Percentiles rank a stretch among this genome's conserved stretches.
Conservation (phyloP, 1,139 yeast genomes). For the Scheffersomyces segobiensis region DNA sequence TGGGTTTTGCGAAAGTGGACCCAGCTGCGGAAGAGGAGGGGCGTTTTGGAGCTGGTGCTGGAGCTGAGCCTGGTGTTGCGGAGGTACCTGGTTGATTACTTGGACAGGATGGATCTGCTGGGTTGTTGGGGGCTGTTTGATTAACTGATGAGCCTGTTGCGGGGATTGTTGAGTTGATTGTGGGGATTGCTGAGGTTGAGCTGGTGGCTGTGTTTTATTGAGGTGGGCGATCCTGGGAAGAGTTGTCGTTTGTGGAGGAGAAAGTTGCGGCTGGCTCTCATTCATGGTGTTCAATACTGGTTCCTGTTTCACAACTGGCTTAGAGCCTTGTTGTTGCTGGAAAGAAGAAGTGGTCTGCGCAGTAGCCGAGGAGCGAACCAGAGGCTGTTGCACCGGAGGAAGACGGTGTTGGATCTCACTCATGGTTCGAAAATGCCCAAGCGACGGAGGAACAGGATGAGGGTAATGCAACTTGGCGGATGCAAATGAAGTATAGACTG, state of each 20-base stretch:
- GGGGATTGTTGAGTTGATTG: not conserved
- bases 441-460: not conserved
- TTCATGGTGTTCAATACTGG: not conserved
- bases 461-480: not conserved
- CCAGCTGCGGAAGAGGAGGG: constrained; percentile 2
- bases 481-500: not conserved
- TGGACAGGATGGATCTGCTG: not conserved
- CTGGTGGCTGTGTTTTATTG: constrained; percentile 1
- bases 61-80: constrained; percentile 4
- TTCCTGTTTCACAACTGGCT: not conserved
- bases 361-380: constrained; percentile 1
- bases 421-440: constrained; percentile 14
- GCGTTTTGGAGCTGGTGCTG: constrained; percentile 2
- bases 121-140: not conserved
- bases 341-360: not conserved
- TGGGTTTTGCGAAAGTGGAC: constrained; percentile 13
- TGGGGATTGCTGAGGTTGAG: not conserved
- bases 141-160: not conserved
- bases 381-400: constrained; percentile 18
- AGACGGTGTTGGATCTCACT: constrained; percentile 34
- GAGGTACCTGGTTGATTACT: not conserved
- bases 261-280: not conserved
- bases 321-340: not conserved
- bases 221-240: not conserved
- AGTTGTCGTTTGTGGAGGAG: not conserved